Evolutionary conservation across 2,329 filamentous ascomycete genomes (phyloP).

Genomic region (Endoconidiophora polonica): DNA sequence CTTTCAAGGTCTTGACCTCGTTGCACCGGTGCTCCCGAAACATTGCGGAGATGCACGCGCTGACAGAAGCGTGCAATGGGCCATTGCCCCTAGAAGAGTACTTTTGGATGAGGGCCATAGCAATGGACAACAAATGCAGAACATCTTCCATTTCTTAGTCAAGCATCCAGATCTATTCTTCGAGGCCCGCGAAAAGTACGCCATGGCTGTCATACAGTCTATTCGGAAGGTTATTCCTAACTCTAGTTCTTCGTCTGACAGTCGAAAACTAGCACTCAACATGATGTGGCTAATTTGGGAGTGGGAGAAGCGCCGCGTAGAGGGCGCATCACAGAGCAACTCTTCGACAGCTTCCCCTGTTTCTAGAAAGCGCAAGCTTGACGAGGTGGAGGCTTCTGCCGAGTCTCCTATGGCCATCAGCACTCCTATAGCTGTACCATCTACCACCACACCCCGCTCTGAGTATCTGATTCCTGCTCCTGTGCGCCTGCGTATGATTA

Average conservation of each 20-base stretch:
- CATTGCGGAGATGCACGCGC: constrained; percentile 51
- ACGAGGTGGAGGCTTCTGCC: constrained; percentile 29
- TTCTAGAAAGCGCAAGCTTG: constrained; percentile 59
- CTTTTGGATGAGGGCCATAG: constrained; percentile 74
- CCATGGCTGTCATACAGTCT: constrained; percentile 73
- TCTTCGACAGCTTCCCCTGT: constrained; percentile 41
- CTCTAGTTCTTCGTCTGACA: constrained; percentile 74
- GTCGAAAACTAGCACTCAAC: constrained; percentile 76
- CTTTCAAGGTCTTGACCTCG: constrained; percentile 82
- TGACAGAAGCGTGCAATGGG: constrained; percentile 71
- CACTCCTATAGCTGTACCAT: not conserved
- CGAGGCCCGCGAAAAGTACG: constrained; percentile 82
- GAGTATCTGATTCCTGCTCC: constrained; percentile 53
- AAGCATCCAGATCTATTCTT: constrained; percentile 88
- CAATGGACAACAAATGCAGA: constrained; percentile 88
- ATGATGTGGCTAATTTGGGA: constrained; percentile 81
- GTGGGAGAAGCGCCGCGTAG: constrained; percentile 77
- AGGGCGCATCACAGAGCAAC: constrained; percentile 28
- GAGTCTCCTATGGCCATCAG: constrained; percentile 1
- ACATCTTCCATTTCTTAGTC: constrained; percentile 93
- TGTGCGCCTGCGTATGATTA: constrained; percentile 66
- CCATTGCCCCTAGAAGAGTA: constrained; percentile 75
- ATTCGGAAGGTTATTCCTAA: constrained; percentile 74
- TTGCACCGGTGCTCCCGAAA: constrained; percentile 86
- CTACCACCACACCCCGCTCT: constrained; percentile 20